These are phyloP conservation scores for Asclepias syriaca DNA, from an alignment of 257 asterid species.

Conservation along the genomic window DNA sequence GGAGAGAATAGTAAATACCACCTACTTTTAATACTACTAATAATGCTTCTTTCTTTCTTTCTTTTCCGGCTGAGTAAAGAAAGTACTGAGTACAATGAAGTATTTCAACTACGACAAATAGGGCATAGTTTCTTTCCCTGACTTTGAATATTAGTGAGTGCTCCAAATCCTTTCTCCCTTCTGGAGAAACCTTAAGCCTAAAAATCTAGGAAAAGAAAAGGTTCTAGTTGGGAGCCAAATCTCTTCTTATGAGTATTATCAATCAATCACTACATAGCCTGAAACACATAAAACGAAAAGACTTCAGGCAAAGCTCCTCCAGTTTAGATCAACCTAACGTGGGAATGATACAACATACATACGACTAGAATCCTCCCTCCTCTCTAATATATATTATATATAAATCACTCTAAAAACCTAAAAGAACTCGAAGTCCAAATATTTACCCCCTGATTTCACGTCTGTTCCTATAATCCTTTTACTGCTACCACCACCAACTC, in stretches of 20 bases:
- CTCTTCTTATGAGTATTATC: neutral
- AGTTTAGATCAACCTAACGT: constrained; percentile 17
- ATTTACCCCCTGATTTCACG: constrained; percentile 26
- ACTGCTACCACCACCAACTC: constrained; percentile 12
- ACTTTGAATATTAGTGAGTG: neutral
- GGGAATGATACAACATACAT: constrained; percentile 19
- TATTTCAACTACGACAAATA: neutral
- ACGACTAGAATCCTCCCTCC: constrained; percentile 10
- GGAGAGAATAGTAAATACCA: no score
- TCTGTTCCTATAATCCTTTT: constrained; percentile 25
- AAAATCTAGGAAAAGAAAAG: neutral
- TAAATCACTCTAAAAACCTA: neutral
- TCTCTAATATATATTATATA: neutral
- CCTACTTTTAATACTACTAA: no score
- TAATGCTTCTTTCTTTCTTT: no score
- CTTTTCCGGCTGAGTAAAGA: neutral
- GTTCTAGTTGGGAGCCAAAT: constrained; percentile 3
- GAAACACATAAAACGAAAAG: neutral
- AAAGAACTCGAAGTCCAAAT: constrained; percentile 36
- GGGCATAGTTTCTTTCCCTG: neutral
- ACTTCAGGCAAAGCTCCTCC: constrained; percentile 12
- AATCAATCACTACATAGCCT: constrained; percentile 1
- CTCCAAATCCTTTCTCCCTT: neutral
- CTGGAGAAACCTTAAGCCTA: neutral
- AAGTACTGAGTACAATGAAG: no score